Base-by-base conservation (phyloP, 768 basidiomycete genomes). In the Mycena crocata region DNA sequence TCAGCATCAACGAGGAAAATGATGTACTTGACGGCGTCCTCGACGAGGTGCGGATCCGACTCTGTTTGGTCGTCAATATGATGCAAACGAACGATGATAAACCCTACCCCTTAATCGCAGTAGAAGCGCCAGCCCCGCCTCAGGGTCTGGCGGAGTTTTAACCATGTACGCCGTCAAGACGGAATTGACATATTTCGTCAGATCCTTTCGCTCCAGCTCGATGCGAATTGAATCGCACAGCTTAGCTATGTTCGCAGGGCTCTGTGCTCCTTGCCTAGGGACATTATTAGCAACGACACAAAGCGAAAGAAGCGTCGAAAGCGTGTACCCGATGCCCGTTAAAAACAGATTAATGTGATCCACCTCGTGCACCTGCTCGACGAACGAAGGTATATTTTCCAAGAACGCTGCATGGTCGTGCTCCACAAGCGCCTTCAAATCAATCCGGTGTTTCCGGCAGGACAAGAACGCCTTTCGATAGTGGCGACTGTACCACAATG, bases 21-120 rank as follows among this genome's bases (percentile, higher is more conserved):
- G 76, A 99, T 92, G 74, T 99, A 99, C 75, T 96, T 98, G 73
- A 99, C 93, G 8, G 98, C 98, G 64, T 98, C 96, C 74, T 99
- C 96, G 17, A 98, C 94, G 3, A 95, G 78, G 30, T 88, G 84
- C 0, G 93, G 88, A 67, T 94, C 85, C 12, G 83, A 80, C 31
- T 86, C 76, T 91, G 62, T 40, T 34, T 42, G 31, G 10, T 48
- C 37, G 30, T 46, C 39, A 66, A 44, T 8, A 56, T 54, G 82
- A 42, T 23, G 57, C 48, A 64, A 28, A 62, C 37, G 55, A 34
- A 50, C 5, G 23, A 37, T 5, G 30, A 58, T 39, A 49, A 31
- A 49, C 57, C 81, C 59, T 58, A 96, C 96, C 91, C 83, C 93
- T 89, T 48, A 99, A 80, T 39, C 84, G 87, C 42, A 95, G 86